These are phyloP conservation scores for Cenococcum geophilum DNA, from an alignment of 495 filamentous ascomycete genomes.

Conservation along the genomic window DNA sequence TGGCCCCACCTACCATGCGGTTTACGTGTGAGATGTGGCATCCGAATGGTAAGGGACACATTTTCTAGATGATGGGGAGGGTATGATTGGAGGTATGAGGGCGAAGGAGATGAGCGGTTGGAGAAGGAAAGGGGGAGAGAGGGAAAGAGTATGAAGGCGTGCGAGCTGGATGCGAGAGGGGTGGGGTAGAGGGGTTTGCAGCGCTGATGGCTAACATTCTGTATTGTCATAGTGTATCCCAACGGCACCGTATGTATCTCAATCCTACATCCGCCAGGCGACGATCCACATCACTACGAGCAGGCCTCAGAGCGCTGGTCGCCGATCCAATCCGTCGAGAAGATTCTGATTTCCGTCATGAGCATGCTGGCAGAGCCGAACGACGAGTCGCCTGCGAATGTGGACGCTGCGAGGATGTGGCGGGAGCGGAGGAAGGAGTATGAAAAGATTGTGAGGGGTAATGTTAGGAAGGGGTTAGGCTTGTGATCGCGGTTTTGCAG, in stretches of 20 bases:
- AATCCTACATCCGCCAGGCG: conserved; percentile 95
- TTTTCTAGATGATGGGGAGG: neutral
- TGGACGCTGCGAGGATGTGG: conserved; percentile 99
- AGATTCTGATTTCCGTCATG: conserved; percentile 97
- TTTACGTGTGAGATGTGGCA: conserved; percentile 92
- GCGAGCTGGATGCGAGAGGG: neutral
- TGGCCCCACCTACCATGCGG: conserved; percentile 89
- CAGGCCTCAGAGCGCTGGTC: conserved; percentile 92
- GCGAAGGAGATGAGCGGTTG: neutral
- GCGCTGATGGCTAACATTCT: conserved; percentile 3
- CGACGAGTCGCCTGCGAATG: conserved; percentile 95
- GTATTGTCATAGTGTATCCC: conserved; percentile 64
- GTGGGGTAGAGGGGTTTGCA: conserved; percentile 3
- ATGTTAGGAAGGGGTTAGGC: conserved; percentile 62
- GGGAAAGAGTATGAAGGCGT: neutral
- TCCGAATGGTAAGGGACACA: conserved; percentile 68
- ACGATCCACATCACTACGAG: conserved; percentile 98
- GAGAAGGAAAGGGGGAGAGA: neutral
- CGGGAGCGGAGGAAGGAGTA: conserved; percentile 77
- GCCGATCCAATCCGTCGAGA: conserved; percentile 95
- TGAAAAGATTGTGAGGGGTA: conserved; percentile 77
- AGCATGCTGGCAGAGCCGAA: conserved; percentile 98
- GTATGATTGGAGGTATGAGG: neutral
- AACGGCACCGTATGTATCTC: conserved; percentile 92
- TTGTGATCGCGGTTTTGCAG: conserved; percentile 27